Evolutionary conservation across 148 eudicot genomes (phyloP).

Genomic region (Agrostemma githago): DNA sequence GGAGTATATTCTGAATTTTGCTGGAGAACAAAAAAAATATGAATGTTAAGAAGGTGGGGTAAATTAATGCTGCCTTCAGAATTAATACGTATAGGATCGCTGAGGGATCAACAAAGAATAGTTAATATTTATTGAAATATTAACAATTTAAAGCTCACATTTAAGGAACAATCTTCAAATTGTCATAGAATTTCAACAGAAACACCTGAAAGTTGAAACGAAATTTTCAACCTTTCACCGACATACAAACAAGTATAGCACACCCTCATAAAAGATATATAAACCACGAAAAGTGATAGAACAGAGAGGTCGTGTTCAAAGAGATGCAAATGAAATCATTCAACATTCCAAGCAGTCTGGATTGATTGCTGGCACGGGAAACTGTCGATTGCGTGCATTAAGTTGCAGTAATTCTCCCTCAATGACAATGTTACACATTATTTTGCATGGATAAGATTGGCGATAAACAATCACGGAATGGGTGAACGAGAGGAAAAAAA

Average conservation of each 20-base stretch:
- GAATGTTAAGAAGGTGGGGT: too few species aligned
- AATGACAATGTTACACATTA: neutral
- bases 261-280: neutral
- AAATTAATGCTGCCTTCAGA: too few species aligned
- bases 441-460: neutral
- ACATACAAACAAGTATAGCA: neutral
- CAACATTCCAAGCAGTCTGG: neutral
- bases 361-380: neutral
- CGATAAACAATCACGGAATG: neutral
- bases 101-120: neutral
- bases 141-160: neutral
- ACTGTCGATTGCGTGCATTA: neutral
- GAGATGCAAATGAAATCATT: neutral
- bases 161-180: neutral
- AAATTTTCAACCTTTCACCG: neutral
- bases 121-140: neutral
- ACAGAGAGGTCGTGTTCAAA: conserved; percentile 1
- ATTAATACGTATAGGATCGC: too few species aligned
- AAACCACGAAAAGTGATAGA: neutral
- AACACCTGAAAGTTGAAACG: neutral
- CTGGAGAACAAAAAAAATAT: too few species aligned
- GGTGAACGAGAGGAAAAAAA: neutral
- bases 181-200: neutral
- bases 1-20: too few species aligned
- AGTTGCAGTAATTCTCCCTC: neutral